Percentiles rank a stretch among this genome's conserved stretches.
phyloP scores from a whole-genome alignment of 768 basidiomycete species.

The Exidia glandulosa region DNA sequence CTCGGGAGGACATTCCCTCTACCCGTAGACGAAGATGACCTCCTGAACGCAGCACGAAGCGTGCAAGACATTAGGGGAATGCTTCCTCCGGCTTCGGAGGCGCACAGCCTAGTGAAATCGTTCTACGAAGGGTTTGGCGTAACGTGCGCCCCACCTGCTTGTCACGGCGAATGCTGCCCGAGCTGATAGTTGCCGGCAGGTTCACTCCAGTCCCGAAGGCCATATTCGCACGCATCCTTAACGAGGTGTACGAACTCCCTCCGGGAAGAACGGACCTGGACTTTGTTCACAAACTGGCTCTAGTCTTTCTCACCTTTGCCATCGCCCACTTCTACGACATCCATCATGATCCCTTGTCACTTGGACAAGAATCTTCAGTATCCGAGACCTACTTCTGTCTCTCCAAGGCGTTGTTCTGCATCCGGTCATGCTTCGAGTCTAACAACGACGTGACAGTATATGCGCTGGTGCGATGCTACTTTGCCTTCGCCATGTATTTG shows the following conservation, averaged over 20 bases:
- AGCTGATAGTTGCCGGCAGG: background rate
- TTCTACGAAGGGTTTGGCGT: background rate
- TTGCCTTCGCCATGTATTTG: background rate
- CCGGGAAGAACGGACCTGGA: background rate
- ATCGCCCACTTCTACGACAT: background rate
- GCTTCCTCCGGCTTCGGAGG: background rate
- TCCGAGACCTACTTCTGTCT: background rate
- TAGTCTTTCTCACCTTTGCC: background rate
- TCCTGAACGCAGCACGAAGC: background rate
- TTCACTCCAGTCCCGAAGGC: background rate
- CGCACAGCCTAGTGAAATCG: background rate
- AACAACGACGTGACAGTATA: background rate
- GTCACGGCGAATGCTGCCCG: no score
- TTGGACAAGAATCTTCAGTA: background rate
- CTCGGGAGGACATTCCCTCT: background rate
- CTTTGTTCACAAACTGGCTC: background rate
- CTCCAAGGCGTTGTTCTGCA: background rate
- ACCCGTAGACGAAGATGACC: background rate
- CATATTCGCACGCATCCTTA: background rate
- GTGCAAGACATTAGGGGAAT: background rate
- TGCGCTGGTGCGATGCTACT: background rate
- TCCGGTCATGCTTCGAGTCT: background rate
- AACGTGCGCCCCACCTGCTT: background rate
- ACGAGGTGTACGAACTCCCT: background rate
- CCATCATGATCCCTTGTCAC: no score